Conservation (phyloP, 2,329 filamentous ascomycete species). For the Penicillium sp. region DNA sequence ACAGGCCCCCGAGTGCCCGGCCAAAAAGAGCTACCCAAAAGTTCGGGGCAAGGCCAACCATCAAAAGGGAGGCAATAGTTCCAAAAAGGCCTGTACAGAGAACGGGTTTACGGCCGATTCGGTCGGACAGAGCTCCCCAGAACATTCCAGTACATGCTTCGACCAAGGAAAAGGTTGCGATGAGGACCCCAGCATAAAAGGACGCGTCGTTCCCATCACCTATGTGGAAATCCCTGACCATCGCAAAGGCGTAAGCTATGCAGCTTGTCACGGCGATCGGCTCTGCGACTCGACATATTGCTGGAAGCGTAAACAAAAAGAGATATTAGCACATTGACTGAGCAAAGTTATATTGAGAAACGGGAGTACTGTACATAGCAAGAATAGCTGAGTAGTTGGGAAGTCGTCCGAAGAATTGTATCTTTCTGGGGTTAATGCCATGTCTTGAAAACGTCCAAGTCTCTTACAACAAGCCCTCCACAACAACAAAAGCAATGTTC, state of each 20-base stretch:
- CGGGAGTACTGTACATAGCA: constrained; percentile 68
- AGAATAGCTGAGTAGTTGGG: constrained; percentile 78
- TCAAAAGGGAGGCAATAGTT: constrained; percentile 79
- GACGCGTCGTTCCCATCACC: constrained; percentile 76
- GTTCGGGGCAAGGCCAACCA: constrained; percentile 81
- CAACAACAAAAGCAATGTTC: constrained; percentile 13
- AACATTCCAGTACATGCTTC: constrained; percentile 85
- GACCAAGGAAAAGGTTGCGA: constrained; percentile 81
- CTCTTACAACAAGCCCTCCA: constrained; percentile 55
- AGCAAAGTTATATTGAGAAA: constrained; percentile 8
- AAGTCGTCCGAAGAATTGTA: constrained; percentile 71
- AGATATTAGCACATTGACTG: background rate
- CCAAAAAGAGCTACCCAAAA: constrained; percentile 83
- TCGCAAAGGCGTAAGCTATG: constrained; percentile 87
- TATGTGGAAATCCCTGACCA: constrained; percentile 76
- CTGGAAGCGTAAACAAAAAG: constrained; percentile 50
- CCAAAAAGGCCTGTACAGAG: constrained; percentile 80
- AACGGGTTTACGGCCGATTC: constrained; percentile 82
- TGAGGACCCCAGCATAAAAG: constrained; percentile 85
- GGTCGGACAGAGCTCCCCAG: constrained; percentile 84
- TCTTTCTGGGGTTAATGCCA: constrained; percentile 66
- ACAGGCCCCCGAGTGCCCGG: constrained; percentile 75
- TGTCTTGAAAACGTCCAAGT: constrained; percentile 54
- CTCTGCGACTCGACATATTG: constrained; percentile 89
- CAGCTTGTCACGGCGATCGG: constrained; percentile 92